Conservation (phyloP, 768 basidiomycete genomes). For the Auricularia sp. region DNA sequence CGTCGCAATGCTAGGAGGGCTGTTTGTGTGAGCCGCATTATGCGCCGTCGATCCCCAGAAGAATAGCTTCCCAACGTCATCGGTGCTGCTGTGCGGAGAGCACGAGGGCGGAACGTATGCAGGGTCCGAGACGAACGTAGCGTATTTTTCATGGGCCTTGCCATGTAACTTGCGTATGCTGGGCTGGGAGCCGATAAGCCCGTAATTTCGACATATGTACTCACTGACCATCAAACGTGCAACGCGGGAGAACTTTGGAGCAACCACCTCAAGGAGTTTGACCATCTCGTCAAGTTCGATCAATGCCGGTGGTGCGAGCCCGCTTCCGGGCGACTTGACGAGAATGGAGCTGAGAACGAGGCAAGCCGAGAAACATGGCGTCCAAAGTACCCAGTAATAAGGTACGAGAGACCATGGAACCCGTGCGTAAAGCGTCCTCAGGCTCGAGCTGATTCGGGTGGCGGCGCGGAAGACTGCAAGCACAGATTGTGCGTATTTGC, state of each 20-base stretch:
- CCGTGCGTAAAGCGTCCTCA: constrained; percentile 43
- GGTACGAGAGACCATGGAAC: constrained; percentile 42
- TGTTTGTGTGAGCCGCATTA: too few species aligned
- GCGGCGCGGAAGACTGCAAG: constrained; percentile 63
- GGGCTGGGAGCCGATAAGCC: too few species aligned
- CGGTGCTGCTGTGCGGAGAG: too few species aligned
- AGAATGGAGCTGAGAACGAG: constrained; percentile 59
- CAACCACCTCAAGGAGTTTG: constrained; percentile 52
- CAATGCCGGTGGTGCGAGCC: constrained; percentile 57
- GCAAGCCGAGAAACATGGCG: constrained; percentile 40
- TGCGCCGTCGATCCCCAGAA: too few species aligned
- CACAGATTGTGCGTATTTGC: constrained; percentile 64
- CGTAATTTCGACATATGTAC: too few species aligned
- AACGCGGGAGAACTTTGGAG: constrained; percentile 25
- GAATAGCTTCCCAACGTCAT: too few species aligned
- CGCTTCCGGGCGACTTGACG: constrained; percentile 51
- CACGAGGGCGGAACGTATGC: too few species aligned
- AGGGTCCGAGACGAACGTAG: too few species aligned
- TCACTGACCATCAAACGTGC: neutral
- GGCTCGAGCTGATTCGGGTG: constrained; percentile 46
- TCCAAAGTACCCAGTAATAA: constrained; percentile 57
- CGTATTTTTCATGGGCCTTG: too few species aligned
- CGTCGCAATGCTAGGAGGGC: too few species aligned
- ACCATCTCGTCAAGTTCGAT: constrained; percentile 55
- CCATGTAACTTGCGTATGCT: too few species aligned